Evolutionary conservation across 331 rosid species (phyloP), one percentile per base, ranked within the genome.

Genomic region (Rhamnella rubrinervis): DNA sequence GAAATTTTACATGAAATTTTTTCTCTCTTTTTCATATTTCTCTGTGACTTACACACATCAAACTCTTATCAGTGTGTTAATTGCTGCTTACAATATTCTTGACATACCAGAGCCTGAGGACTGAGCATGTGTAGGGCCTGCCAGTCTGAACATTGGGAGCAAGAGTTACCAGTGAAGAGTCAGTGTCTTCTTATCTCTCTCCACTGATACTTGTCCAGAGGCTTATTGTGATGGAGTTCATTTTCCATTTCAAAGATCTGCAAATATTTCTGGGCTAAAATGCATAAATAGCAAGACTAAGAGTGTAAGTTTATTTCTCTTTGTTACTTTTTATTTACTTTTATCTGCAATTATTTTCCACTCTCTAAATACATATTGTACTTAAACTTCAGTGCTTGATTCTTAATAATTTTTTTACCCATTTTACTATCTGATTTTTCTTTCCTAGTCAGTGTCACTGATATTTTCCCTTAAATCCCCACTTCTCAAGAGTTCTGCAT

Each of bases 391-490:
- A 31, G 35, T 31, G 35, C 35, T 31, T 31, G 35, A 31, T 31
- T 31, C 35, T 31, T 31, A 4, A 2, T 11, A 14, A 11, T 49
- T 18, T 49, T 23, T 23, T 53, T 53, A 21, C 58, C 20, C 8
- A 18, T 8, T 53, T 53, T n/a, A 6, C 10, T 5, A 11, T 31
- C 58, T 38, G 20, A 40, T 68, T 49, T 31, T 19, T 40, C 23
- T 0, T 64, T 8, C 17, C 12, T 66, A 4, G 38, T 64, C 80
- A 53, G 60, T 47, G 76, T 64, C 70, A 40, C 71, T 81, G 64
- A 68, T 76, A 74, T 80, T 65, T 23, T 62, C 72, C 49, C 62
- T 75, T 65, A 59, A 8, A 61, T 60, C 39, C 26, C 37, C 9
- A 65, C 39, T 55, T 73, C 49, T 67, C 37, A 55, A 10, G 16